Evolutionary conservation across 108 stramenopile species (phyloP).

Genomic region (Nitzschia putrida): DNA sequence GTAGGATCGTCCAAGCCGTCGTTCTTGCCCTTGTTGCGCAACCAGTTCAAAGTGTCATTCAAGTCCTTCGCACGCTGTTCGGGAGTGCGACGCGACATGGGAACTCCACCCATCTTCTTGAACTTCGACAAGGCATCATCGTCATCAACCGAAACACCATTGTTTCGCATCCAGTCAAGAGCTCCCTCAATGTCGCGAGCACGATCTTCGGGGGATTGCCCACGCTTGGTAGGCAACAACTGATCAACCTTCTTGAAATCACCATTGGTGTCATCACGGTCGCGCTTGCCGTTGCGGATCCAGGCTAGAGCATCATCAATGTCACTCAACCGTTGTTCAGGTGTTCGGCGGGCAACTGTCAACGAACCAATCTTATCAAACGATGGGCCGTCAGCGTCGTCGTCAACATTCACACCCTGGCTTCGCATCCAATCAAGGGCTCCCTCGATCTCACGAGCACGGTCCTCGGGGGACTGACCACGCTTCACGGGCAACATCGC

Average conservation of each 20-base stretch:
- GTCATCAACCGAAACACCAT: constrained; percentile 15
- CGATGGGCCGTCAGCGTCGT: constrained; percentile 2
- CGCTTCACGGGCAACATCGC: constrained; percentile 17
- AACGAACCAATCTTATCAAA: constrained; percentile 25
- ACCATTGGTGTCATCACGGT: constrained; percentile 3
- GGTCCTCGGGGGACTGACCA: constrained; percentile 20
- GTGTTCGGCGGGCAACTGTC: constrained; percentile 13
- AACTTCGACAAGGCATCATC: not conserved
- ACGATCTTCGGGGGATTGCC: constrained; percentile 28
- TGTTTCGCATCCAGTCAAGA: constrained; percentile 33
- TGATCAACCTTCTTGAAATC: constrained; percentile 30
- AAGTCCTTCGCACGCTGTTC: constrained; percentile 23
- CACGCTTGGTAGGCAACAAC: constrained; percentile 20
- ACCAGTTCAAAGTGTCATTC: constrained; percentile 33
- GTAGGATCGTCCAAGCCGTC: constrained; percentile 9
- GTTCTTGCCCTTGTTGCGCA: constrained; percentile 39
- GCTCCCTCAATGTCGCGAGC: constrained; percentile 45
- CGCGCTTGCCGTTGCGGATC: constrained; percentile 21
- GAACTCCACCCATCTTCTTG: constrained; percentile 12
- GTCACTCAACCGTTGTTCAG: constrained; percentile 20
- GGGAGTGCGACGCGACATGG: constrained; percentile 19
- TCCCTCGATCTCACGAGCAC: constrained; percentile 24
- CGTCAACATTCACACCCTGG: constrained; percentile 19
- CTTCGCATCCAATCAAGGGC: constrained; percentile 29
- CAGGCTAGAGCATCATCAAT: constrained; percentile 23